Base-by-base conservation (phyloP, 1,139 yeast species). In the Geotrichum cucujoidarum region DNA sequence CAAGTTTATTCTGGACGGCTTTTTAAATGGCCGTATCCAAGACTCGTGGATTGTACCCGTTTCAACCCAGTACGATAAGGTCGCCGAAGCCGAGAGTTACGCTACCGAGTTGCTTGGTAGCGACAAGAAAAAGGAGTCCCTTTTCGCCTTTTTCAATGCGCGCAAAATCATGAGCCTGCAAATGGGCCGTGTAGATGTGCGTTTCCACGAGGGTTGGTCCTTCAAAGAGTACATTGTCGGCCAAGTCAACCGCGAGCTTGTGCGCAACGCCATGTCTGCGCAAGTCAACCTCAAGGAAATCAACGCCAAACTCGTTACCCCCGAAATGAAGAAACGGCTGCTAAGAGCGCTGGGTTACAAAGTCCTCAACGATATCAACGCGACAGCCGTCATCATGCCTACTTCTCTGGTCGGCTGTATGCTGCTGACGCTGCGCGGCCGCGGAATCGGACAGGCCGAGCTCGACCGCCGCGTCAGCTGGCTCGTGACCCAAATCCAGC, bases 31-130 rank as follows among this genome's bases (percentile, higher is more conserved):
- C 10, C 62, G 67, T 8, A 73, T 73, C 11, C 67, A 70, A n/a
- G 78, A 76, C 53, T 55, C 67, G 13, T 64, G 73, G 64, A 66
- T 80, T 41, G 78, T 77, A 53, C 86, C 86, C 0, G 71, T 80
- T 3, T 71, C 82, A 18, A 77, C 82, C 20, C 79, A 80, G 49
- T 80, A 80, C 58, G 86, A 80, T 63, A 72, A 82, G 54, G 80
- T 80, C n/a, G 78, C 80, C 47, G 86, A 80, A 60, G 76, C 82
- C 6, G 83, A 80, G 57, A 75, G 81, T 3, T 80, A 79, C 58
- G 76, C 80, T 44, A 73, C 75, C 40, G 86, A 80, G 60, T 69
- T 80, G 51, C 70, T 77, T 51, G 86, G 86, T 17, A 70, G 71
- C 48, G 84, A 80, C 57, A 80, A 80, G 60, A 72, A 72, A 44